These are phyloP conservation scores for Fusarium miscanthi DNA, from an alignment of 2,329 filamentous ascomycete species.

Conservation along the genomic window DNA sequence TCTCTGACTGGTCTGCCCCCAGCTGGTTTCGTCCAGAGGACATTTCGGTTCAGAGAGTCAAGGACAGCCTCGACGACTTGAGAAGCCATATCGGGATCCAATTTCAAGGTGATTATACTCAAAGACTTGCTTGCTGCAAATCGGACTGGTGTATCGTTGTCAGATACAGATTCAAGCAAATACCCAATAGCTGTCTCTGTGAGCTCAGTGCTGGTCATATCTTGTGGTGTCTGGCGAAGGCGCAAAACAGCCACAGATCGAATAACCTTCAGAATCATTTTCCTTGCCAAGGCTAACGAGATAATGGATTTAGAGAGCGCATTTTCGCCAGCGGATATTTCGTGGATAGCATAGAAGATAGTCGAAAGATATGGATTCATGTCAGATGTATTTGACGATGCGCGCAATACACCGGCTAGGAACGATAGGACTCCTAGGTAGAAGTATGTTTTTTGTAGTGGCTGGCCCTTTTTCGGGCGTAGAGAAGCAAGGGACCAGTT, in stretches of 20 bases:
- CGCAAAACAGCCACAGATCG: slow-evolving; percentile 77
- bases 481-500: slow-evolving; percentile 76
- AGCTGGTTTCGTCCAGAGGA: slow-evolving; percentile 62
- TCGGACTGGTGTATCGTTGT: slow-evolving; percentile 91
- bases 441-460: slow-evolving; percentile 71
- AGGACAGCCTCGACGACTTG: slow-evolving; percentile 91
- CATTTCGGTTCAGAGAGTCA: slow-evolving; percentile 71
- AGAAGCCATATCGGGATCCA: slow-evolving; percentile 82
- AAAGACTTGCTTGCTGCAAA: slow-evolving; percentile 93
- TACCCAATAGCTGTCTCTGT: slow-evolving; percentile 86
- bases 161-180: slow-evolving; percentile 80
- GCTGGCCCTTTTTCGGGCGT: slow-evolving; percentile 52
- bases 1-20: slow-evolving; percentile 61
- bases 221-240: slow-evolving; percentile 62
- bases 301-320: slow-evolving; percentile 65
- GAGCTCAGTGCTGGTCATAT: slow-evolving; percentile 61
- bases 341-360: slow-evolving; percentile 74
- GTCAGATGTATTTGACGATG: slow-evolving; percentile 78
- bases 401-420: slow-evolving; percentile 76
- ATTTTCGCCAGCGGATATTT: slow-evolving; percentile 64
- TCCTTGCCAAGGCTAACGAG: slow-evolving; percentile 82
- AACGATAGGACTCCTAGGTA: slow-evolving; percentile 85
- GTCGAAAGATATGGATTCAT: slow-evolving; percentile 73
- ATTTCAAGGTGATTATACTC: slow-evolving; percentile 83
- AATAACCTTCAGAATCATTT: slow-evolving; percentile 85